Evolutionary conservation across 2,329 filamentous ascomycete genomes (phyloP).

Genomic region (Alternaria brassicae): DNA sequence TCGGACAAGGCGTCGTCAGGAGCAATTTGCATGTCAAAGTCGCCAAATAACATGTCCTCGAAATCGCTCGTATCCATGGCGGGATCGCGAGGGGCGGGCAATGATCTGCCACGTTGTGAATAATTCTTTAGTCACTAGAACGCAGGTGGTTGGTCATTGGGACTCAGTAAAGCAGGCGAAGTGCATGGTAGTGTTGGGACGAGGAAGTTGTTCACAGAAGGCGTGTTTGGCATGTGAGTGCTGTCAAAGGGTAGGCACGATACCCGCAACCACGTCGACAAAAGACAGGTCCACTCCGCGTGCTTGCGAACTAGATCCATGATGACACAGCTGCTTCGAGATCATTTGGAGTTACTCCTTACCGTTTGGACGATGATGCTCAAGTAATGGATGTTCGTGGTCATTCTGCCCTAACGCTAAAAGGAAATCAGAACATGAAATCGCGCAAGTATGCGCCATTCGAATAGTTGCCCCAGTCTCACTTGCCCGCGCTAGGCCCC

Average conservation of each 20-base stretch:
- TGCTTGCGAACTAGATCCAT: neutral
- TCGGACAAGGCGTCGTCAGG: conserved; percentile 21
- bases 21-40: conserved; percentile 24
- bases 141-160: neutral
- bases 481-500: conserved; percentile 1
- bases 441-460: conserved; percentile 7
- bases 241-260: conserved; percentile 2
- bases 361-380: neutral
- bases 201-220: conserved; percentile 1
- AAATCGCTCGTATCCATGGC: conserved; percentile 32
- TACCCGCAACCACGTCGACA: neutral
- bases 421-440: conserved; percentile 15
- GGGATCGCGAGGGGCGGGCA: neutral
- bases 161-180: neutral
- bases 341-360: neutral
- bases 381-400: conserved; percentile 2
- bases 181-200: neutral
- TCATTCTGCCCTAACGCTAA: conserved; percentile 3
- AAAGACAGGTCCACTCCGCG: neutral
- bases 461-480: conserved; percentile 2
- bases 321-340: neutral
- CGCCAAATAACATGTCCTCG: conserved; percentile 44
- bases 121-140: neutral
- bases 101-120: neutral
- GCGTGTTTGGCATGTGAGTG: conserved; percentile 1